A percentile compares a stretch with the other conserved stretches of the same genome.
phyloP scores from a whole-genome alignment of 306 rosid genomes.

The Coriaria nepalensis region DNA sequence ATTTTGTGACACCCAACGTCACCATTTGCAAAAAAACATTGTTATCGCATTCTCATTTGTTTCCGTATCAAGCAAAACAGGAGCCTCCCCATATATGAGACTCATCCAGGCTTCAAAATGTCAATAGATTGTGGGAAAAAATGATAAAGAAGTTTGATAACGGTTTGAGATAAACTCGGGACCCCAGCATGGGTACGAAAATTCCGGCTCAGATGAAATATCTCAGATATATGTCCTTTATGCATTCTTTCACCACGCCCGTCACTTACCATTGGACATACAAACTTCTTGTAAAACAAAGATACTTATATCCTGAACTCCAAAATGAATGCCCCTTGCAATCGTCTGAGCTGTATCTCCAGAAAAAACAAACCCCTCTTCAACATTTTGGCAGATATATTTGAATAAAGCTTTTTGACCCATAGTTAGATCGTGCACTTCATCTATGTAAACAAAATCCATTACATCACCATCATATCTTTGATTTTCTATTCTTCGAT shows the following conservation, averaged over 20 bases:
- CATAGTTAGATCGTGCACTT: conserved; percentile 79
- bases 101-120: conserved; percentile 55
- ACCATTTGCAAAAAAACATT: conserved; percentile 53
- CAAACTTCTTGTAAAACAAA: conserved; percentile 50
- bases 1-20: conserved; percentile 23
- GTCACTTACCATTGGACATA: conserved; percentile 1
- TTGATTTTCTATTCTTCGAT: conserved; percentile 29
- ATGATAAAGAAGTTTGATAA: conserved; percentile 45
- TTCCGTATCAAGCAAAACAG: conserved; percentile 41
- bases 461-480: conserved; percentile 38
- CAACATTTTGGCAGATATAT: conserved; percentile 50
- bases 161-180: conserved; percentile 52
- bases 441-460: conserved; percentile 60
- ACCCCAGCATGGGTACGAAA: conserved; percentile 72
- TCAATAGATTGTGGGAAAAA: conserved; percentile 64
- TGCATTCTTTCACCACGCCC: conserved; percentile 18
- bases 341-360: conserved; percentile 84
- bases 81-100: conserved; percentile 56
- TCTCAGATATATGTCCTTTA: conserved; percentile 36
- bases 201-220: conserved; percentile 40
- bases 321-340: conserved; percentile 71
- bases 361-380: conserved; percentile 78
- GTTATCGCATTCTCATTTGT: conserved; percentile 44
- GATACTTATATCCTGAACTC: conserved; percentile 55
- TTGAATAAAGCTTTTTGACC: conserved; percentile 63